These are phyloP conservation scores for Xylaria scruposa DNA, from an alignment of 495 filamentous ascomycete species.

Conservation along the genomic window DNA sequence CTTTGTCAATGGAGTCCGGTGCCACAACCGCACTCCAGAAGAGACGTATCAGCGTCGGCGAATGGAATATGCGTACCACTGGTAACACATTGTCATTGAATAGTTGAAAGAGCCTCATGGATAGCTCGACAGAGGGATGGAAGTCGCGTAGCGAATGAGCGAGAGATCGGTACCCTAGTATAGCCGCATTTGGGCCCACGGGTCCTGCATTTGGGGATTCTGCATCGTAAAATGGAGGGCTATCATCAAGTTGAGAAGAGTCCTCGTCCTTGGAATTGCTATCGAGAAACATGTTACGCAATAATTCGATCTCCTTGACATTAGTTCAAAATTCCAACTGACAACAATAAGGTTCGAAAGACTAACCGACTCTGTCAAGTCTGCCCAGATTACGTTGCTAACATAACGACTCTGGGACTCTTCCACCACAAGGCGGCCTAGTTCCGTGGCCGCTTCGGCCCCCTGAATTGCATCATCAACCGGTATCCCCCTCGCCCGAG, in stretches of 20 bases:
- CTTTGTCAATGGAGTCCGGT: slow-evolving; percentile 42
- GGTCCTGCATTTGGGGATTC: background rate
- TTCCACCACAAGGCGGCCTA: slow-evolving; percentile 27
- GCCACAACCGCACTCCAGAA: slow-evolving; percentile 51
- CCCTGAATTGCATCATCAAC: slow-evolving; percentile 3
- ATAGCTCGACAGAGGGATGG: slow-evolving; percentile 55
- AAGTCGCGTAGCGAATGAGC: slow-evolving; percentile 35
- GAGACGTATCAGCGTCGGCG: slow-evolving; percentile 53
- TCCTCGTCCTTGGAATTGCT: slow-evolving; percentile 9
- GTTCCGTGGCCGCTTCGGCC: background rate
- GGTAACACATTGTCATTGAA: slow-evolving; percentile 60
- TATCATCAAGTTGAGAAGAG: slow-evolving; percentile 13
- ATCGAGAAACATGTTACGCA: slow-evolving; percentile 26
- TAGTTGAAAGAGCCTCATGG: slow-evolving; percentile 58
- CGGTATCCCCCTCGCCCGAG: background rate
- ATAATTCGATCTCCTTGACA: slow-evolving; percentile 21
- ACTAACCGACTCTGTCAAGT: slow-evolving; percentile 28
- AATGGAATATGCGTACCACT: slow-evolving; percentile 57
- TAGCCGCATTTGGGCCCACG: slow-evolving; percentile 23
- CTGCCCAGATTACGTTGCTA: slow-evolving; percentile 26
- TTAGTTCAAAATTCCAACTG: background rate
- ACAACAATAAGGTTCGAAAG: background rate
- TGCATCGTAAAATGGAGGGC: slow-evolving; percentile 15
- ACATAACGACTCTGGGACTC: slow-evolving; percentile 28
- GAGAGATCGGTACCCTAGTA: slow-evolving; percentile 27